Base-by-base conservation (phyloP, 805 yeast genomes). In the Trichomonascus vanleenenianus region DNA sequence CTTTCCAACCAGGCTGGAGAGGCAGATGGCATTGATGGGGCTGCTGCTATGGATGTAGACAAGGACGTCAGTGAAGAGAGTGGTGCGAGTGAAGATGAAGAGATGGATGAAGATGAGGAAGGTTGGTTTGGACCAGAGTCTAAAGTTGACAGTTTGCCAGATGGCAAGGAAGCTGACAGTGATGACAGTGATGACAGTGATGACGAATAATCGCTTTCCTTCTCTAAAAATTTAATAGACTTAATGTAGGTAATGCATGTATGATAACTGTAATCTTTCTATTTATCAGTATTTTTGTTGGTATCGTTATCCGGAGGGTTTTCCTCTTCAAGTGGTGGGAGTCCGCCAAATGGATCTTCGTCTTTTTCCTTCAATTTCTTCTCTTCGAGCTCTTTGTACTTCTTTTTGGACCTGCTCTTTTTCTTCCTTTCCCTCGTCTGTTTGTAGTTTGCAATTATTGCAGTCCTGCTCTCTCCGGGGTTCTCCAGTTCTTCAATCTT, bases 181-280 rank as follows among this genome's bases (percentile, higher is more conserved):
- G 40, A 32, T 30, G 33, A 46, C n/a, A 38, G 40, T 20, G 40
- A 32, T 30, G 33, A 30, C 34, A 37, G 40, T 22, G 40, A 35
- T 15, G 15, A 18, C 39, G 19, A 35, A 14, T 35, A 35, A 18
- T 18, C 12, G 5, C 34, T 31, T 4, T 31, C 16, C 11, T 16
- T 16, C 5, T 19, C 22, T 85, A 3, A n/a, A n/a, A n/a, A 31
- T 30, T 12, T 25, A 18, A 15, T 18, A 40, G 22, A 94, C 87
- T 34, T 30, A 41, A 34, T 27, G 27, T 22, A 22, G 27, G 27
- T 22, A 22, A 22, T 22, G 27, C 27, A 22, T 22, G 27, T 22
- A 22, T 22, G 27, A 22, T 12, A 31, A 32, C 32, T 42, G 14
- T 16, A 42, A 22, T 32, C 14, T 39, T 33, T 11, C 30, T 39